Percentiles rank a stretch among this genome's conserved stretches.
phyloP scores from a whole-genome alignment of 495 filamentous ascomycete species.

The Penicillium maclennaniae region DNA sequence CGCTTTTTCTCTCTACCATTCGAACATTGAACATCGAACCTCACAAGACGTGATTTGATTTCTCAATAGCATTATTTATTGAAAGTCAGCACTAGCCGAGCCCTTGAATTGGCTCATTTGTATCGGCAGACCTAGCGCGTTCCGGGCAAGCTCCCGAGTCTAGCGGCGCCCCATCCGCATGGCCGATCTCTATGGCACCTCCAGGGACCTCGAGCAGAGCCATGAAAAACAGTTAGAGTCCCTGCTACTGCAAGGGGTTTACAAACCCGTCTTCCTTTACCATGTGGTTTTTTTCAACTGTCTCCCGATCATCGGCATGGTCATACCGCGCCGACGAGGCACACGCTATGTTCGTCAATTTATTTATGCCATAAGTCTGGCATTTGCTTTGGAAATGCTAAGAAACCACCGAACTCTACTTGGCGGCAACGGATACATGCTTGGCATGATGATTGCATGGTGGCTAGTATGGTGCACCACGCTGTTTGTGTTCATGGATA shows the following conservation, averaged over 20 bases:
- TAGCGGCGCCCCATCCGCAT: conserved; percentile 27
- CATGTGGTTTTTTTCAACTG: conserved; percentile 28
- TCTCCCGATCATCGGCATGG: conserved; percentile 30
- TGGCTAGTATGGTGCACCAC: conserved; percentile 59
- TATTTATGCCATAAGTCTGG: conserved; percentile 51
- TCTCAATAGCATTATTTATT: background rate
- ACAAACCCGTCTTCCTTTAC: conserved; percentile 39
- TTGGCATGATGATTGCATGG: conserved; percentile 65
- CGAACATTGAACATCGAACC: background rate
- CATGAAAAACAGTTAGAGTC: conserved; percentile 20
- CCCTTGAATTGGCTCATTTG: background rate
- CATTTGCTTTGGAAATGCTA: conserved; percentile 39
- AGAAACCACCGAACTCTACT: conserved; percentile 46
- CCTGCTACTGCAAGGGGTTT: conserved; percentile 27
- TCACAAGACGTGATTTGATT: background rate
- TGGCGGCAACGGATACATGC: conserved; percentile 61
- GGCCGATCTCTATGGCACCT: conserved; percentile 23
- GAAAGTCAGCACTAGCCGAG: background rate
- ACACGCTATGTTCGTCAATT: conserved; percentile 43
- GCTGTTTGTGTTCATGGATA: conserved; percentile 60
- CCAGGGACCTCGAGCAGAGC: conserved; percentile 17
- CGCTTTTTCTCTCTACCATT: background rate
- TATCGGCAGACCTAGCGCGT: conserved; percentile 6
- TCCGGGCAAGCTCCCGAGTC: conserved; percentile 6
- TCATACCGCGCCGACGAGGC: conserved; percentile 27